Evolutionary conservation across 2,329 filamentous ascomycete genomes (phyloP), one percentile per base, ranked within the genome.

Genomic region (Diaporthe batatas): DNA sequence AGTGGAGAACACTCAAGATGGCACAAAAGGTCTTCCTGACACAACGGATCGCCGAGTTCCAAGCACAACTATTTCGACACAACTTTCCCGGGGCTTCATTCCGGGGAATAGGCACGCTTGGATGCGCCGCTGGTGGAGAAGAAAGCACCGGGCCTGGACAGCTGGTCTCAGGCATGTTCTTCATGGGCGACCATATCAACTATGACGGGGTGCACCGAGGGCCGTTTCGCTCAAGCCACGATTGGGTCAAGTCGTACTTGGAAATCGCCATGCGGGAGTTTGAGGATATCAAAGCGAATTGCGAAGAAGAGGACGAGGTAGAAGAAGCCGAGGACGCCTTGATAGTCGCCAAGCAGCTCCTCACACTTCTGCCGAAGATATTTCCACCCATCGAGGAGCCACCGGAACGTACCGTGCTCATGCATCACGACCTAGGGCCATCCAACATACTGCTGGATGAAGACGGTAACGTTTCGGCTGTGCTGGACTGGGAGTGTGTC

Each of bases 211-310:
- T 55, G 16, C 53, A 55, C 6, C 53, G 53, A 32, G 53, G 53
- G 29, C 53, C 53, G 25, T 55, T 55, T 11, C 25, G 53, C 16
- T 55, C 53, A 12, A 32, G 53, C 29, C 53, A 55, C 16, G 53
- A 55, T 29, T 55, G 53, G 53, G 29, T 55, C 53, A 55, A 55
- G 53, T 55, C 53, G 29, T 55, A 55, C 25, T 21, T 55, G 16
- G 16, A 32, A 2, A 21, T 55, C 7, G 53, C 53, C 29, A 55
- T 55, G 6, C 53, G 53, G 53, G 53, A 34, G 29, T 55, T 55
- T 6, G 53, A 55, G 25, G 25, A 21, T 29, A 7, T 34, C 11
- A 11, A 8, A 25, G 8, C 29, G 6, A 55, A 55, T 34, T 12
- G 29, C 29, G 25, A 55, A 4, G 53, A 55, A 14, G 53, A 55